Evolutionary conservation across 2,329 filamentous ascomycete species (phyloP).

Genomic region (Coniochaeta sp.): DNA sequence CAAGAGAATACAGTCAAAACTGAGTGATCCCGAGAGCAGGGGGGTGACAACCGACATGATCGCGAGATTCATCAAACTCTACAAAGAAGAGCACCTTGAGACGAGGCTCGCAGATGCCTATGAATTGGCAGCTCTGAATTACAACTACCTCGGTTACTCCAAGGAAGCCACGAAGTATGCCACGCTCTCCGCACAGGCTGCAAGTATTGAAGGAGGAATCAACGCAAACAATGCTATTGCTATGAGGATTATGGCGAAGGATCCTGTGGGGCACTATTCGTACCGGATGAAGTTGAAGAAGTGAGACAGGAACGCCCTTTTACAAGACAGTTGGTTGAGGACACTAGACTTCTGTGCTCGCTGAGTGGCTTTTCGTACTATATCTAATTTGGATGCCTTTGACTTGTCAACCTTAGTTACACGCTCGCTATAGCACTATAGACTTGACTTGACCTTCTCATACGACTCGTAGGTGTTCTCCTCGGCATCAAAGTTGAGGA

Average conservation of each 20-base stretch:
- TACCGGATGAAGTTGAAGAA: slow-evolving; percentile 9
- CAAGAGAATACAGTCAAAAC: slow-evolving; percentile 16
- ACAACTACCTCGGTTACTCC: slow-evolving; percentile 25
- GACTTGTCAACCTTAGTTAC: too few species aligned
- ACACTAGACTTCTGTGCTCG: too few species aligned
- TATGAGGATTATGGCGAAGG: slow-evolving; percentile 24
- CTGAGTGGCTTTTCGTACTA: too few species aligned
- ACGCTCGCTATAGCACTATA: background rate
- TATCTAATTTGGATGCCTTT: too few species aligned
- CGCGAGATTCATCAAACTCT: slow-evolving; percentile 22
- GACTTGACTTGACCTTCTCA: slow-evolving; percentile 1
- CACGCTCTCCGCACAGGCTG: slow-evolving; percentile 23
- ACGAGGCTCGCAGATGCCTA: slow-evolving; percentile 29
- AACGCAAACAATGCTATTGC: slow-evolving; percentile 24
- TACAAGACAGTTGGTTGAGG: too few species aligned
- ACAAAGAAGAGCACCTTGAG: slow-evolving; percentile 26
- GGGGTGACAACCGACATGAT: slow-evolving; percentile 19
- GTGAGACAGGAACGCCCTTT: too few species aligned
- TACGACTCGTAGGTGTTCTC: slow-evolving; percentile 33
- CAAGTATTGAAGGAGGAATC: slow-evolving; percentile 27
- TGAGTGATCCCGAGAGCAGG: slow-evolving; percentile 16
- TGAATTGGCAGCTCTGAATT: slow-evolving; percentile 30
- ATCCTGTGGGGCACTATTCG: slow-evolving; percentile 23
- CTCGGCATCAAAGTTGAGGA: slow-evolving; percentile 41
- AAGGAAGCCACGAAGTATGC: slow-evolving; percentile 26